Base-by-base conservation (phyloP, 1,139 yeast genomes). In the Yarrowia galli region DNA sequence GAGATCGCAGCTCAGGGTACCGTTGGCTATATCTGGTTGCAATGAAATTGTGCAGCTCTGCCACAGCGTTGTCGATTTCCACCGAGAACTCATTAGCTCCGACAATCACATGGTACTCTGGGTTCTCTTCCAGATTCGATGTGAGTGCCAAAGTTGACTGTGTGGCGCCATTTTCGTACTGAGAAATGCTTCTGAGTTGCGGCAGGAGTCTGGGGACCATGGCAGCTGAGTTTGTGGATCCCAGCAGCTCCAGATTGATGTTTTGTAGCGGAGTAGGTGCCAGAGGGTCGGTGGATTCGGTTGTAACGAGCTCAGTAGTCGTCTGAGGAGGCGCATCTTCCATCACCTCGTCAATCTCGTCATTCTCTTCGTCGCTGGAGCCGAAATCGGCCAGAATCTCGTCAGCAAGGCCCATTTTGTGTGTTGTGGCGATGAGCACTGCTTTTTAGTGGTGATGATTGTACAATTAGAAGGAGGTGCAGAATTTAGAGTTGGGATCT, bases 1-100 rank as follows among this genome's bases (percentile, higher is more conserved):
- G 78, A 0, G 87, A 80, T 46, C 85, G 89, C 67, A 92, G 79
- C 73, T 92, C 97, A 0, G 91, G 87, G 77, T 91, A 92, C 22
- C 89, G 85, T 9, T 83, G 81, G 18, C 82, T 79, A 73, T 91
- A 92, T 49, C 82, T 81, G 8, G 82, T 75, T 67, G 83, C 85
- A 54, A 89, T 78, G 70, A 85, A 85, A 18, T 81, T 77, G 71
- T 86, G 85, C 15, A 89, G 76, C 10, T 81, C 72, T 0, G 78
- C 73, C 8, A 89, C 85, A 70, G 90, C 96, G 48, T 80, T 80
- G 66, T 83, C 82, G 12, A 91, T 83, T 22, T 87, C 83, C 12
- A 83, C 82, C 0, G 89, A 81, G 32, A 87, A 74, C 63, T 83
- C 85, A 75, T 89, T 91, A 10, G 89, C 83, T 18, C 79, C 78